Conservation (phyloP, 1,284 basidiomycete genomes). For the Meripilus lineatus region DNA sequence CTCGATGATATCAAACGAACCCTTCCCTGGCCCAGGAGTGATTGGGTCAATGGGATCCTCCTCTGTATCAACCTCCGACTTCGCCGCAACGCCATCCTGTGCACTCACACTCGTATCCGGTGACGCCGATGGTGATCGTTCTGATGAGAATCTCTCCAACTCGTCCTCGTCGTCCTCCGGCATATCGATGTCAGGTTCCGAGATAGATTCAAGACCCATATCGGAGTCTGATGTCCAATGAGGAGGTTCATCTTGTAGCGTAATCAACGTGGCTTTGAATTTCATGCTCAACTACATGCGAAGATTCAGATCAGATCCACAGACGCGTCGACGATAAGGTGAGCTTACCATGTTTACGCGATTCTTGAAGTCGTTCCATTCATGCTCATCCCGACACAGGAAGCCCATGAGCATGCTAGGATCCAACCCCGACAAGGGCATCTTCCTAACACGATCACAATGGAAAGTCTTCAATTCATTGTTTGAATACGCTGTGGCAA, state of each 20-base stretch:
- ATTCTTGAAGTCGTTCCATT: slow-evolving; percentile 79
- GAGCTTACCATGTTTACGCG: slow-evolving; percentile 62
- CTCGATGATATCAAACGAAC: slow-evolving; percentile 35
- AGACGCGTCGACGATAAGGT: not conserved
- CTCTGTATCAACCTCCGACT: slow-evolving; percentile 56
- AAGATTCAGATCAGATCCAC: not conserved
- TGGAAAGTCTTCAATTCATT: slow-evolving; percentile 86
- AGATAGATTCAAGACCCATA: slow-evolving; percentile 76
- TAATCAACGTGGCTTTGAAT: slow-evolving; percentile 68
- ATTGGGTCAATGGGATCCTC: slow-evolving; percentile 63
- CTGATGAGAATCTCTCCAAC: slow-evolving; percentile 34
- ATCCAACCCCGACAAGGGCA: slow-evolving; percentile 88
- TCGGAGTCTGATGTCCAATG: slow-evolving; percentile 74
- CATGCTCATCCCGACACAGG: slow-evolving; percentile 74
- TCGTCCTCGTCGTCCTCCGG: slow-evolving; percentile 36
- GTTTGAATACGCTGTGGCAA: slow-evolving; percentile 55
- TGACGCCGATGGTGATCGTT: slow-evolving; percentile 29
- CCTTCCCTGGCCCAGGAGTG: slow-evolving; percentile 50
- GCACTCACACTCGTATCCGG: slow-evolving; percentile 19
- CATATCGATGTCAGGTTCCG: slow-evolving; percentile 64
- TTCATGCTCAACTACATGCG: slow-evolving; percentile 43
- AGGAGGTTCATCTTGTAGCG: slow-evolving; percentile 81
- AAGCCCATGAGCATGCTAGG: slow-evolving; percentile 98
- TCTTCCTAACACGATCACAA: slow-evolving; percentile 89
- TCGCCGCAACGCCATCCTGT: slow-evolving; percentile 18